Percentiles rank a stretch among this genome's conserved stretches.
phyloP scores from a whole-genome alignment of 2,329 filamentous ascomycete genomes.

The Fusarium fujikuroi region DNA sequence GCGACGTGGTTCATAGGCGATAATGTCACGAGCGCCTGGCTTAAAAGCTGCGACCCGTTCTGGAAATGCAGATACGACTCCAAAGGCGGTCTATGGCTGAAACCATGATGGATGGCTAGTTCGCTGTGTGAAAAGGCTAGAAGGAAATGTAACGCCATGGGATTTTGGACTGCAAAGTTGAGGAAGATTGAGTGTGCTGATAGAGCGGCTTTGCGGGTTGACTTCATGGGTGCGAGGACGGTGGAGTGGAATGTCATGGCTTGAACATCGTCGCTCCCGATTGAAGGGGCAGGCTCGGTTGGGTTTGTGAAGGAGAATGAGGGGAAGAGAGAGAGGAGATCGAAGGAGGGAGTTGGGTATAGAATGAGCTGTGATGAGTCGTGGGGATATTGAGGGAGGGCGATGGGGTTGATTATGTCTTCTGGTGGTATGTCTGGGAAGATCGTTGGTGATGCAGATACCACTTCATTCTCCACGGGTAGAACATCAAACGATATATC shows the following conservation, averaged over 20 bases:
- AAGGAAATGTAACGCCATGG: slow-evolving; percentile 7
- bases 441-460: background rate
- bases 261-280: slow-evolving; percentile 11
- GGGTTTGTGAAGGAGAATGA: slow-evolving; percentile 11
- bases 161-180: slow-evolving; percentile 12
- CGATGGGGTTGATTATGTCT: background rate
- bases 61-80: slow-evolving; percentile 11
- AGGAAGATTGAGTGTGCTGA: slow-evolving; percentile 17
- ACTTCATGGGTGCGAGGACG: slow-evolving; percentile 15
- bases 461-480: fast-evolving
- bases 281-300: slow-evolving; percentile 2
- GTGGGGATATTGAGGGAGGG: background rate
- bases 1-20: background rate
- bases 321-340: background rate
- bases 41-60: background rate
- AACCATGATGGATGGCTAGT: background rate
- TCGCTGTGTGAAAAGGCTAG: slow-evolving; percentile 8
- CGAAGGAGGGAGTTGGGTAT: slow-evolving; percentile 6
- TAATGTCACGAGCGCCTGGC: background rate
- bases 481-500: background rate
- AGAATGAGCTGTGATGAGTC: background rate
- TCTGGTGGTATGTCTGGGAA: background rate
- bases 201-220: background rate
- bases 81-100: background rate
- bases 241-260: slow-evolving; percentile 19